phyloP scores from a whole-genome alignment of 495 filamentous ascomycete species.

The Acidomyces sp. region DNA sequence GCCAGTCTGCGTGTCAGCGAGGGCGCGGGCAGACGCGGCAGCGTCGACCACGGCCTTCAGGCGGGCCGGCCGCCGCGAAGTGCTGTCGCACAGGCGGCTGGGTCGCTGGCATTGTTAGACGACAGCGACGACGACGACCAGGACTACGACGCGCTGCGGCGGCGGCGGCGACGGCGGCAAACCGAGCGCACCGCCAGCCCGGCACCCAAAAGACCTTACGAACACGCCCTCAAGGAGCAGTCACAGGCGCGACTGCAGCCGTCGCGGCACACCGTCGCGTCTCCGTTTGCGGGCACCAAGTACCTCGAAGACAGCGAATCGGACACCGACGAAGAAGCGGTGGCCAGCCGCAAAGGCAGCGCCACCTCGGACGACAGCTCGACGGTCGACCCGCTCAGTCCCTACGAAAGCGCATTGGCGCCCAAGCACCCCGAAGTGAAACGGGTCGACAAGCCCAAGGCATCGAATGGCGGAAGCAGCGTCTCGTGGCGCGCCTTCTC shows the following conservation, averaged over 20 bases:
- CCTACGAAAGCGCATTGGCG: slow-evolving; percentile 10
- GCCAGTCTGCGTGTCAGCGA: slow-evolving; percentile 6
- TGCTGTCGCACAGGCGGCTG: slow-evolving; percentile 13
- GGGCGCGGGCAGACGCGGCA: slow-evolving; percentile 9
- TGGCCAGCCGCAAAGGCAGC: slow-evolving; percentile 11
- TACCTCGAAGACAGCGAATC: slow-evolving; percentile 20
- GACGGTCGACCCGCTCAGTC: slow-evolving; percentile 2
- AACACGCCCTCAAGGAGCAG: slow-evolving; percentile 1
- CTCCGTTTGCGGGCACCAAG: slow-evolving; percentile 19
- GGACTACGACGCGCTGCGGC: too few relatives aligned
- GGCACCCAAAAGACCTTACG: slow-evolving; percentile 12
- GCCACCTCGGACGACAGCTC: background rate
- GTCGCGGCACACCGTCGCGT: slow-evolving; percentile 15
- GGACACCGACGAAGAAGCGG: slow-evolving; percentile 13
- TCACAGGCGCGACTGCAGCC: slow-evolving; percentile 5
- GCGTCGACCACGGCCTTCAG: slow-evolving; percentile 11
- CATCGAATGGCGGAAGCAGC: slow-evolving; percentile 13
- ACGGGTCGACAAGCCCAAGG: slow-evolving; percentile 20
- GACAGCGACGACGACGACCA: slow-evolving; percentile 13
- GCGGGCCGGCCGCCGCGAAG: slow-evolving; percentile 8
- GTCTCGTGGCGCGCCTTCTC: slow-evolving; percentile 22
- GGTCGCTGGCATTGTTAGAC: slow-evolving; percentile 15
- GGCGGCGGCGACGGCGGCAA: too few relatives aligned
- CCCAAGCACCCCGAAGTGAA: slow-evolving; percentile 12
- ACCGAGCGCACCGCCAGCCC: slow-evolving; percentile 15